phyloP scores from a whole-genome alignment of 2,329 filamentous ascomycete species.

The Colletotrichum incanum region DNA sequence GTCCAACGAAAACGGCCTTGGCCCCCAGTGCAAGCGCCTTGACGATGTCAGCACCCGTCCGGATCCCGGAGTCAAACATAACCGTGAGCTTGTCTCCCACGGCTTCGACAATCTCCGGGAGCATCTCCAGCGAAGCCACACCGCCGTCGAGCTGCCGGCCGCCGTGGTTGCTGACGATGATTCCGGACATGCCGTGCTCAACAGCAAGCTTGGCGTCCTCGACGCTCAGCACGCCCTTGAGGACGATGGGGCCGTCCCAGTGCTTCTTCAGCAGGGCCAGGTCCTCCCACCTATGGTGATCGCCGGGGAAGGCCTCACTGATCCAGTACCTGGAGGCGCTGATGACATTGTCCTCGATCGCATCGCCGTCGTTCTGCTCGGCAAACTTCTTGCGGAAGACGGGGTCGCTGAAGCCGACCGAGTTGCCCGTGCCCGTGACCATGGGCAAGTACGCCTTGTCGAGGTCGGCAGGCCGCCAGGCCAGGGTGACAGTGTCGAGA shows the following conservation, averaged over 20 bases:
- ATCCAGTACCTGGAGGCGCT: conserved; percentile 70
- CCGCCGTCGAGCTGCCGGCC: conserved; percentile 65
- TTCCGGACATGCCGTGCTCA: conserved; percentile 69
- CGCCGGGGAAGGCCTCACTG: conserved; percentile 65
- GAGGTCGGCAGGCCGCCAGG: conserved; percentile 79
- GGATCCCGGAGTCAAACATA: conserved; percentile 73
- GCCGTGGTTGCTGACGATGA: conserved; percentile 75
- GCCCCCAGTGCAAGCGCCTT: conserved; percentile 73
- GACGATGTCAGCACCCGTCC: conserved; percentile 72
- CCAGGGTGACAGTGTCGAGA: conserved; percentile 78
- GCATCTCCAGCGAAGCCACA: conserved; percentile 68
- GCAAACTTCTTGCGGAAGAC: conserved; percentile 74
- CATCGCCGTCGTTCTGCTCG: conserved; percentile 60
- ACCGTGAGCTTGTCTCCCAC: conserved; percentile 73
- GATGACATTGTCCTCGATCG: conserved; percentile 63
- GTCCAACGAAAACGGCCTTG: conserved; percentile 71
- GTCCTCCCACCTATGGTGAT: conserved; percentile 73
- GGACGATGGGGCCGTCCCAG: conserved; percentile 74
- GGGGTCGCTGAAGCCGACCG: conserved; percentile 77
- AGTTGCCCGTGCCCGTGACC: conserved; percentile 70
- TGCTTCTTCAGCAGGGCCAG: conserved; percentile 70
- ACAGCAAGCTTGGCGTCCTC: conserved; percentile 60
- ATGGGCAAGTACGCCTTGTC: conserved; percentile 76
- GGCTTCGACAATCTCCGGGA: conserved; percentile 71
- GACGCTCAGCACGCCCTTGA: conserved; percentile 54